Evolutionary conservation across 305 asterid species (phyloP).

Genomic region (Solanum chacoense): DNA sequence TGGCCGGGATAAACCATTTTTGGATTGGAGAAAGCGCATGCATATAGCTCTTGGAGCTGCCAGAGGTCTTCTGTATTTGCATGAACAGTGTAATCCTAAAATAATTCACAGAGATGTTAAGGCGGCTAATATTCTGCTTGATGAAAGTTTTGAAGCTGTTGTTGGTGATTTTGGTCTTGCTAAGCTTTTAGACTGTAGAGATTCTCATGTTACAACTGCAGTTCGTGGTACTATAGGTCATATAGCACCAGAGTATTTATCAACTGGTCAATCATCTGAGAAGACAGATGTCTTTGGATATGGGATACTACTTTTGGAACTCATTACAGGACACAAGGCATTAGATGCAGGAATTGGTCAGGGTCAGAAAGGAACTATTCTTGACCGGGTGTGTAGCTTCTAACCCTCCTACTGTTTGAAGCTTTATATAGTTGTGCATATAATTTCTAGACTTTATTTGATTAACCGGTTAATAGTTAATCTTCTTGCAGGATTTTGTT

Average conservation of each 20-base stretch:
- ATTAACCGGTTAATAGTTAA: neutral
- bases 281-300: constrained; percentile 90
- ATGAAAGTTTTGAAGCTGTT: constrained; percentile 76
- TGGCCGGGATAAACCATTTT: constrained; percentile 54
- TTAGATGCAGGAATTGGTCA: constrained; percentile 55
- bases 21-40: constrained; percentile 85
- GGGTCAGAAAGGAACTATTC: constrained; percentile 79
- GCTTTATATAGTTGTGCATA: neutral
- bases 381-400: constrained; percentile 53
- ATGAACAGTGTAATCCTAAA: constrained; percentile 81
- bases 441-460: neutral
- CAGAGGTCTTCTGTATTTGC: constrained; percentile 82
- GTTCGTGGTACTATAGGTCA: constrained; percentile 90
- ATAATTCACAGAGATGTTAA: constrained; percentile 85
- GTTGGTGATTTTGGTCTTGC: constrained; percentile 96
- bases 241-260: constrained; percentile 86
- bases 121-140: constrained; percentile 87
- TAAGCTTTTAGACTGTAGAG: constrained; percentile 74
- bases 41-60: constrained; percentile 76
- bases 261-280: constrained; percentile 92
- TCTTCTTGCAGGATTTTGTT: neutral
- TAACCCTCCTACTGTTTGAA: neutral
- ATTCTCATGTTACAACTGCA: constrained; percentile 87
- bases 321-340: constrained; percentile 70
- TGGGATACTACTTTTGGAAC: constrained; percentile 79